These are phyloP conservation scores for Leccinum pellstonianum DNA, from an alignment of 768 basidiomycete genomes.

Conservation along the genomic window DNA sequence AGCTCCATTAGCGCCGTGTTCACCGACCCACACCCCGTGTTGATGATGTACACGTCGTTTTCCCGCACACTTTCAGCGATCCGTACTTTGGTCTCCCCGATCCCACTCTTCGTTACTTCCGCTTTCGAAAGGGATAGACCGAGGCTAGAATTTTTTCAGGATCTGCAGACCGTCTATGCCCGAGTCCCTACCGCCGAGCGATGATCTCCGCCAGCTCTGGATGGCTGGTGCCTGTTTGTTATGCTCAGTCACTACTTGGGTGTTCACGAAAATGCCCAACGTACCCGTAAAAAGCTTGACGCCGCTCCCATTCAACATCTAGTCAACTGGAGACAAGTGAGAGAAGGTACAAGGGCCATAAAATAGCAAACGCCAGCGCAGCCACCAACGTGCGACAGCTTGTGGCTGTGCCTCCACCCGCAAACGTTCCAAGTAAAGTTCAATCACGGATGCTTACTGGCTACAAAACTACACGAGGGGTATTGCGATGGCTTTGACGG, in stretches of 20 bases:
- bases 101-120: slow-evolving; percentile 82
- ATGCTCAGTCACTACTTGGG: slow-evolving; percentile 3
- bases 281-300: slow-evolving; percentile 60
- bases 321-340: slow-evolving; percentile 17
- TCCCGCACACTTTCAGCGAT: slow-evolving; percentile 96
- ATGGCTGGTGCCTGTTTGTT: slow-evolving; percentile 79
- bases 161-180: slow-evolving; percentile 15
- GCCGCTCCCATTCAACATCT: slow-evolving; percentile 55
- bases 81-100: slow-evolving; percentile 89
- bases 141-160: slow-evolving; percentile 55
- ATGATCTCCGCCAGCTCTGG: slow-evolving; percentile 94
- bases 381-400: slow-evolving; percentile 5
- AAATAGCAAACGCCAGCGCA: slow-evolving; percentile 17
- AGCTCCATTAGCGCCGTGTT: slow-evolving; percentile 97
- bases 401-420: slow-evolving; percentile 16
- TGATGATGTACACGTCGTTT: slow-evolving; percentile 98
- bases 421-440: background rate
- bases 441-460: slow-evolving; percentile 10
- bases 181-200: slow-evolving; percentile 68
- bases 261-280: slow-evolving; percentile 18
- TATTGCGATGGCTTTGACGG: slow-evolving; percentile 32
- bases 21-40: slow-evolving; percentile 81
- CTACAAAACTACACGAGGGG: slow-evolving; percentile 38
- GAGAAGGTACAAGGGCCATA: slow-evolving; percentile 13
- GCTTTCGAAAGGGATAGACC: slow-evolving; percentile 87